phyloP scores from a whole-genome alignment of 371 early-diverging fungal species.

The Mucor saturninus region DNA sequence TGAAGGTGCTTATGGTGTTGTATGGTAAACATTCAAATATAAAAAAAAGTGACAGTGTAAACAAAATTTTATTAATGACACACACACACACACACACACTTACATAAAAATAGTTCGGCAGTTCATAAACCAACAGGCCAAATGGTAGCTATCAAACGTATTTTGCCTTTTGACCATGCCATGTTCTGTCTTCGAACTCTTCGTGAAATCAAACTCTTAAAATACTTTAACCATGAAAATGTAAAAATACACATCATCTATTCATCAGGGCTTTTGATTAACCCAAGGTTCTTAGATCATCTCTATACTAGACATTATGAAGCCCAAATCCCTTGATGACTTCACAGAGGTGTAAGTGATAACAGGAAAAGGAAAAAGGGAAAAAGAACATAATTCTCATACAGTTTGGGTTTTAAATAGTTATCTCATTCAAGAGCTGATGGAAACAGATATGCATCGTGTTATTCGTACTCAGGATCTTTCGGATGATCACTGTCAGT shows the following conservation, averaged over 20 bases:
- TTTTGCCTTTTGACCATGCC: constrained; percentile 87
- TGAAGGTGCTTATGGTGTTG: constrained; percentile 71
- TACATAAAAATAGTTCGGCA: constrained; percentile 64
- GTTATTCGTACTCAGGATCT: constrained; percentile 98
- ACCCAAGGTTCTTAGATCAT: constrained; percentile 70
- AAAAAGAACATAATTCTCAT: background rate
- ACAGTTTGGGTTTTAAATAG: constrained; percentile 24
- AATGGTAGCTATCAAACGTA: constrained; percentile 93
- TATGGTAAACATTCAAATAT: constrained; percentile 48
- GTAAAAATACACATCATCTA: constrained; percentile 37
- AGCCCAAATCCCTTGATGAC: constrained; percentile 70
- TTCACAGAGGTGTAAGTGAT: constrained; percentile 85
- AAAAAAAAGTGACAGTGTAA: background rate
- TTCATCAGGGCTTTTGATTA: background rate
- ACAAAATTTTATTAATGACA: background rate
- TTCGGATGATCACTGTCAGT: constrained; percentile 97
- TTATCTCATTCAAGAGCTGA: constrained; percentile 81
- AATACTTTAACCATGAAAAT: constrained; percentile 88
- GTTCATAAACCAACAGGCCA: constrained; percentile 84
- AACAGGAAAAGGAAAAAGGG: background rate
- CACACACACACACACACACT: background rate
- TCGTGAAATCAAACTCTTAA: constrained; percentile 88
- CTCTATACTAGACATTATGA: constrained; percentile 88
- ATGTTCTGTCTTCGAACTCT: constrained; percentile 87
- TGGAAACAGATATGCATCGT: constrained; percentile 99